Base-by-base conservation (phyloP, 2,329 filamentous ascomycete species). In the Arthrobotrys megalospora region DNA sequence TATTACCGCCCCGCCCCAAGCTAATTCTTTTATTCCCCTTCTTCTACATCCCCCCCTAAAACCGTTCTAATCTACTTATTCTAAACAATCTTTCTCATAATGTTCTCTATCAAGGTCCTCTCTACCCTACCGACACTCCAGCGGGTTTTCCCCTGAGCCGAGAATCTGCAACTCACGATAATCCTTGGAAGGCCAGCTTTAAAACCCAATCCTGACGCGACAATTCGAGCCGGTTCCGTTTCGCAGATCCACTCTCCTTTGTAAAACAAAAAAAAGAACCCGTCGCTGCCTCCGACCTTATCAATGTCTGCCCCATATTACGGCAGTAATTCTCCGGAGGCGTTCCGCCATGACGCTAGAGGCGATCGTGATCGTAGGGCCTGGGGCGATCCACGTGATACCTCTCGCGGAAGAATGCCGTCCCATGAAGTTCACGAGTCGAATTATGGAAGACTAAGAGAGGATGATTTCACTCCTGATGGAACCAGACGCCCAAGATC, bases 11-110 rank as follows among this genome's bases (percentile, higher is more conserved):
- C 72, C 60, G 48, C 41, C 50, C 53, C 16, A 55, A 69, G 16
- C 45, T 62, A 32, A 43, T 62, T 70, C 60, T 67, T 19, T 65
- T 55, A 43, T 32, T 62, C 34, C 53, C 55, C 24, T 28, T 24
- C 16, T 38, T n/a, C 34, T 53, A n/a, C 12, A 11, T 55, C 52
- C 48, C 48, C 38, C 69, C 32, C 21, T 8, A 58, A 21, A n/a
- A 58, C 53, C 50, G 32, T 63, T 52, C 45, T 52, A 47, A 64
- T 50, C 62, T 55, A 52, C 58, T 70, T 70, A 43, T 60, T 53
- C 53, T 66, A 77, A 66, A 71, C 66, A 67, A 52, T 77, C 60
- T 77, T 77, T 77, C 73, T 77, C 73, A 77, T 77, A 71, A 77
- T 77, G 73, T 77, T 77, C 73, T 77, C 45, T 77, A 70, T 66